These are phyloP conservation scores for Amniculicola lignicola DNA, from an alignment of 495 filamentous ascomycete species.

Conservation along the genomic window DNA sequence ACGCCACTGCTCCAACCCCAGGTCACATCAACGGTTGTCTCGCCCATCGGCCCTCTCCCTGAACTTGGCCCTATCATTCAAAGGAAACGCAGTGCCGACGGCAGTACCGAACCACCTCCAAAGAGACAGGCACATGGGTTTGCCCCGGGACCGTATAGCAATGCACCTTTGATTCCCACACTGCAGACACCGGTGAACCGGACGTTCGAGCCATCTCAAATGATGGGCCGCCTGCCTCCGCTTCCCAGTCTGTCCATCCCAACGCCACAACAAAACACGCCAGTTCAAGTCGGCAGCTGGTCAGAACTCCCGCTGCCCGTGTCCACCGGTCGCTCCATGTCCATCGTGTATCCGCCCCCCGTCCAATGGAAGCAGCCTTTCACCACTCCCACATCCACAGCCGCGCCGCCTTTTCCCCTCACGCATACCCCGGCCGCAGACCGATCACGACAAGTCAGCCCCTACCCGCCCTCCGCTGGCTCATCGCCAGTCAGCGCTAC, in stretches of 20 bases:
- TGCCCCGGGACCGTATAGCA: slow-evolving; percentile 35
- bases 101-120: slow-evolving; percentile 60
- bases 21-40: slow-evolving; percentile 44
- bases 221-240: slow-evolving; percentile 54
- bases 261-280: slow-evolving; percentile 35
- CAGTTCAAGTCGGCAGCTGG: slow-evolving; percentile 34
- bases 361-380: slow-evolving; percentile 48
- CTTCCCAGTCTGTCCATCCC: slow-evolving; percentile 53
- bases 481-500: slow-evolving; percentile 38
- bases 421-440: slow-evolving; percentile 28
- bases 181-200: slow-evolving; percentile 19
- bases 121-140: slow-evolving; percentile 53
- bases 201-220: slow-evolving; percentile 28
- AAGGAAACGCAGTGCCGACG: slow-evolving; percentile 73
- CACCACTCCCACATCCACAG: slow-evolving; percentile 46
- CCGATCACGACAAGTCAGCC: slow-evolving; percentile 41
- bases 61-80: slow-evolving; percentile 45
- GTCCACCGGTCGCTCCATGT: slow-evolving; percentile 54
- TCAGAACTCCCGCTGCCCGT: slow-evolving; percentile 47
- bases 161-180: slow-evolving; percentile 34
- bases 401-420: slow-evolving; percentile 53
- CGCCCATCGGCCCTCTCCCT: slow-evolving; percentile 54
- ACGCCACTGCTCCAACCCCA: slow-evolving; percentile 44
- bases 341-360: slow-evolving; percentile 55
- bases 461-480: slow-evolving; percentile 38